Base-by-base conservation (phyloP, 2,329 filamentous ascomycete genomes). In the Byssochlamys sp. region DNA sequence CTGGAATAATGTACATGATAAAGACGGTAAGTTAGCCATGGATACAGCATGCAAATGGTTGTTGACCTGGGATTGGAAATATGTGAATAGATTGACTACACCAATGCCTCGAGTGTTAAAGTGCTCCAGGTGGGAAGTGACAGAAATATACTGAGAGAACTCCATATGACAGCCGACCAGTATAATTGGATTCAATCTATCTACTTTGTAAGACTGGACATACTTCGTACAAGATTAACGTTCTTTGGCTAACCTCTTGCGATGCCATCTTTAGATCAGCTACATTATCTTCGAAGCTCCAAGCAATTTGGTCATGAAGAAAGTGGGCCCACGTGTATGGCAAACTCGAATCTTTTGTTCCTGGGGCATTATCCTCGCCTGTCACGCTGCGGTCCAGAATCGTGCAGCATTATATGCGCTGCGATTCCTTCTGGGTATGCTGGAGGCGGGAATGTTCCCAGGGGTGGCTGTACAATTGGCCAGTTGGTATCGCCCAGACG, bases 401-500 rank as follows among this genome's bases (percentile, higher is more conserved):
- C 67, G 66, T 48, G 57, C 69, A 27, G 66, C 69, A 25, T 61
- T 75, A 1, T 74, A 71, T 54, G 69, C 69, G 0, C 62, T 66
- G 25, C 66, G 74, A 1, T 74, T 75, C 60, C 66, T 75, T 52
- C 69, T 75, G 2, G 74, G 73, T 2, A 65, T 67, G 59, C 69
- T 74, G 60, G 73, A 75, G 59, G 74, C 73, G 10, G 73, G 74
- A 2, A 65, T 74, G 65, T 76, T 76, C 55, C 73, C 74, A 0
- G 72, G 72, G 0, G 60, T 74, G 1, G 66, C 69, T 10, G 69
- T 69, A 1, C 72, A 75, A 28, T 62, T 78, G 1, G 75, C 68
- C 12, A 71, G 69, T 58, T 78, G 76, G 70, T 79, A 79, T 56
- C 69, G 74, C 1, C 71, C 66, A 27, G 75, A 77, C 55, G 74